A percentile compares a stretch with the other conserved stretches of the same genome.
Conservation (phyloP, 108 stramenopile genomes). For the Cylindrotheca closterium region DNA sequence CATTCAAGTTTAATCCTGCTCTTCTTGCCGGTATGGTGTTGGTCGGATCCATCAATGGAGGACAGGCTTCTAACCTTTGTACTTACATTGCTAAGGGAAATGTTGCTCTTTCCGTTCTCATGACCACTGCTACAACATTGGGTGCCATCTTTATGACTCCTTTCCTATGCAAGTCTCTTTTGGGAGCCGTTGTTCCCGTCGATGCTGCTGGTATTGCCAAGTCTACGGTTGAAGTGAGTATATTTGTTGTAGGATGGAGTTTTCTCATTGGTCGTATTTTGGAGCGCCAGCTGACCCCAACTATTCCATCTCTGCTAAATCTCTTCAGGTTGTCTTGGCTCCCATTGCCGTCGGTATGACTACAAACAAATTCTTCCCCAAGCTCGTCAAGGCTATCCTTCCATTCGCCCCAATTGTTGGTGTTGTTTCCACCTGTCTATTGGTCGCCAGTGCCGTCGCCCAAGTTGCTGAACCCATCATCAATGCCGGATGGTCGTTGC, state of each 20-base stretch:
- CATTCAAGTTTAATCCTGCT: conserved; percentile 80
- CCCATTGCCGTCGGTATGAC: conserved; percentile 96
- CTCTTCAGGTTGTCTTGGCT: conserved; percentile 92
- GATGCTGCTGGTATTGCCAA: conserved; percentile 94
- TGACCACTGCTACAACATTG: conserved; percentile 97
- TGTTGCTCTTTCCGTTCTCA: conserved; percentile 94
- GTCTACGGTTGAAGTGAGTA: conserved; percentile 87
- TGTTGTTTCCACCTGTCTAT: conserved; percentile 92
- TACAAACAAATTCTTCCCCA: conserved; percentile 90
- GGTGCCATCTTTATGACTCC: conserved; percentile 98
- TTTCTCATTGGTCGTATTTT: conserved; percentile 1
- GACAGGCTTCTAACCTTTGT: conserved; percentile 96
- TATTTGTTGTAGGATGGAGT: neutral
- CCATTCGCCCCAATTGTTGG: conserved; percentile 96
- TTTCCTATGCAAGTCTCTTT: conserved; percentile 89
- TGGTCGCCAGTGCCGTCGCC: conserved; percentile 95
- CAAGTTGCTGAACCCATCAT: conserved; percentile 88
- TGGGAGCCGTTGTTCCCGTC: conserved; percentile 95
- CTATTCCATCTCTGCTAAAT: too few species aligned
- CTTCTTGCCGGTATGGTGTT: conserved; percentile 95
- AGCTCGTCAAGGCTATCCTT: conserved; percentile 84
- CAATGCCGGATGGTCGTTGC: conserved; percentile 79
- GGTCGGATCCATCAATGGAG: conserved; percentile 96
- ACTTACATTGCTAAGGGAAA: conserved; percentile 98
- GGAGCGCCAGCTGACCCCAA: neutral